Conservation (phyloP, 1,139 yeast genomes). For the Hanseniaspora sp. region DNA sequence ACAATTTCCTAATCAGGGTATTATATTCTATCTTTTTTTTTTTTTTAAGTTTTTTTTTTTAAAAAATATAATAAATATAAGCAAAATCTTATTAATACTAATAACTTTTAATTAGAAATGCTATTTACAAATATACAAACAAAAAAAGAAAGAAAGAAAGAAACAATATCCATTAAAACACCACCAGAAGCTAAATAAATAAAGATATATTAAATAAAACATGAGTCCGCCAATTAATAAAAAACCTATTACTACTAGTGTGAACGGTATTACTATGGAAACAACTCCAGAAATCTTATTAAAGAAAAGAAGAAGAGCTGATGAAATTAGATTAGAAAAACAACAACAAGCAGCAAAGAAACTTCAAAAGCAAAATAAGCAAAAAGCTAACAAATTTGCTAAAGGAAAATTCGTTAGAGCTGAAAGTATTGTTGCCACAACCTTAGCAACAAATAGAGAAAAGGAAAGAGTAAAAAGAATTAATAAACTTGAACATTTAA, state of each 20-base stretch:
- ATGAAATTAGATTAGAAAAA: slow-evolving; percentile 54
- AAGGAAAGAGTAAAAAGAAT: slow-evolving; percentile 55
- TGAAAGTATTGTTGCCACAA: slow-evolving; percentile 57
- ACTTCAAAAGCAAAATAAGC: slow-evolving; percentile 38
- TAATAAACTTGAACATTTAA: slow-evolving; percentile 37
- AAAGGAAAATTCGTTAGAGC: slow-evolving; percentile 50
- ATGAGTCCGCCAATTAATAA: slow-evolving; percentile 10
- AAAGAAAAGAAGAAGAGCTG: slow-evolving; percentile 68
- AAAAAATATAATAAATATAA: background rate
- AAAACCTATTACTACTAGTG: slow-evolving; percentile 22
- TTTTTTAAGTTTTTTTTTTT: slow-evolving; percentile 16
- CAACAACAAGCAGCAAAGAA: slow-evolving; percentile 37
- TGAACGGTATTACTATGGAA: slow-evolving; percentile 36
- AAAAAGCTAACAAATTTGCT: slow-evolving; percentile 33
- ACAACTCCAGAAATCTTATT: slow-evolving; percentile 66
- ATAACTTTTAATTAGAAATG: too few species aligned
- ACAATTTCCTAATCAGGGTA: slow-evolving; percentile 13
- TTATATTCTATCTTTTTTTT: slow-evolving; percentile 16
- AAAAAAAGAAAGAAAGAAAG: background rate
- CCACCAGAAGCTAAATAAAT: background rate
- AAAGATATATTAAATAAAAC: background rate
- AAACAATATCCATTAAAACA: background rate
- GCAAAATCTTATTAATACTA: too few species aligned
- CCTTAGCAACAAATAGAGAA: slow-evolving; percentile 55
- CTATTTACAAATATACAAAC: too few species aligned